Evolutionary conservation across 1,139 yeast genomes (phyloP).

Genomic region (Debaryomyces udenii): DNA sequence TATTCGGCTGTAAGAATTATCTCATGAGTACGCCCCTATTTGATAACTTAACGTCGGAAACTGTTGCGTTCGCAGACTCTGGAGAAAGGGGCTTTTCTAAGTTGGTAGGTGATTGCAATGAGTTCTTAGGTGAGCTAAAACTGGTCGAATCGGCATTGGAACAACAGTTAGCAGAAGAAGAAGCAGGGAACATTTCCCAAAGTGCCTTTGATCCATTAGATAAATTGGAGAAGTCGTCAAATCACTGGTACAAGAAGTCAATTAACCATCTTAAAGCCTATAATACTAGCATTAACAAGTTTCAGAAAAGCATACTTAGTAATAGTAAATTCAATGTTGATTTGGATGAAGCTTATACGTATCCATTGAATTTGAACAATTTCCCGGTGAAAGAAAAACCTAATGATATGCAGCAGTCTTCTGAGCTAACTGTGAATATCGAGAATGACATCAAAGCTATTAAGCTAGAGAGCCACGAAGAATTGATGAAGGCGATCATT

Average conservation of each 20-base stretch:
- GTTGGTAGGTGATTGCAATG: conserved; percentile 29
- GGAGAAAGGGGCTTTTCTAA: conserved; percentile 27
- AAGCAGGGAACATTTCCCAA: conserved; percentile 4
- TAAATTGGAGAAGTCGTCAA: conserved; percentile 16
- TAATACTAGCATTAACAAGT: conserved; percentile 40
- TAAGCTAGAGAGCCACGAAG: conserved; percentile 34
- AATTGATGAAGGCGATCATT: conserved; percentile 44
- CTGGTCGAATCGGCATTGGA: conserved; percentile 32
- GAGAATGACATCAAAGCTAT: conserved; percentile 19
- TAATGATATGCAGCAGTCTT: background rate
- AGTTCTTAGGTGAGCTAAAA: conserved; percentile 30
- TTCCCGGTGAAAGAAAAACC: conserved; percentile 26
- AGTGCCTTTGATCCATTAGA: background rate
- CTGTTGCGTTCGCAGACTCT: conserved; percentile 24
- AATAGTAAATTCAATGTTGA: conserved; percentile 35
- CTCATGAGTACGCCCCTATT: conserved; percentile 28
- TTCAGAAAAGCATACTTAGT: conserved; percentile 38
- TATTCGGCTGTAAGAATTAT: too few relatives aligned
- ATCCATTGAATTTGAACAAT: conserved; percentile 39
- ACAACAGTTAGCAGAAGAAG: conserved; percentile 18
- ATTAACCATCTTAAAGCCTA: conserved; percentile 38
- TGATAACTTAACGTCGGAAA: conserved; percentile 32
- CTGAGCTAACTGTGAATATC: background rate
- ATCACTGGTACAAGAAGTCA: conserved; percentile 42
- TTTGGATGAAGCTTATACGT: conserved; percentile 49